Evolutionary conservation across 1,139 yeast species (phyloP).

Genomic region (Saccharomyces hybrid): DNA sequence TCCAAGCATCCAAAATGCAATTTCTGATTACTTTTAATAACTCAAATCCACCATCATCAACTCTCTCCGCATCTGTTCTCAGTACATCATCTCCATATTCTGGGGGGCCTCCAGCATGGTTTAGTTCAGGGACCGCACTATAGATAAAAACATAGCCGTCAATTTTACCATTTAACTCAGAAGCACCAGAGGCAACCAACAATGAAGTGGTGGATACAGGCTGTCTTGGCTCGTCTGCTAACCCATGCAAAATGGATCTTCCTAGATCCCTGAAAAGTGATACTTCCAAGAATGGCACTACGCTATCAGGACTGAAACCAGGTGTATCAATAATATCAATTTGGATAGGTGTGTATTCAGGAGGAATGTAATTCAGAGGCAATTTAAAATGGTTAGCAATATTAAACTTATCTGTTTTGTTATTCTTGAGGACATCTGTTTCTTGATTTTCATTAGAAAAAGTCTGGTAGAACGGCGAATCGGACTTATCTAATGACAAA

Average conservation of each 20-base stretch:
- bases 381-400: constrained; percentile 2
- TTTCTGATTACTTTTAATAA: constrained; percentile 43
- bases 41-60: constrained; percentile 37
- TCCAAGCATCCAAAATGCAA: constrained; percentile 67
- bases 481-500: constrained; percentile 3
- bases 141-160: constrained; percentile 66
- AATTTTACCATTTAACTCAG: constrained; percentile 64
- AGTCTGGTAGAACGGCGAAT: background rate
- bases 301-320: constrained; percentile 53
- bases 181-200: constrained; percentile 69
- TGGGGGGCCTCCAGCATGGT: constrained; percentile 18
- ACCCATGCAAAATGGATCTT: constrained; percentile 48
- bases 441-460: constrained; percentile 9
- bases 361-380: constrained; percentile 34
- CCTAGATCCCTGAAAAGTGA: constrained; percentile 57
- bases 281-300: constrained; percentile 68
- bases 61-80: constrained; percentile 11
- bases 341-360: constrained; percentile 49
- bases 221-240: constrained; percentile 58
- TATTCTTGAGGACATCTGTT: background rate
- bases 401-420: background rate
- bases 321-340: constrained; percentile 70
- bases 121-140: constrained; percentile 53
- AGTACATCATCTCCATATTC: constrained; percentile 9
- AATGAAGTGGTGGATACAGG: constrained; percentile 61